These are phyloP conservation scores for Vararia minispora DNA, from an alignment of 768 basidiomycete species.

Conservation along the genomic window DNA sequence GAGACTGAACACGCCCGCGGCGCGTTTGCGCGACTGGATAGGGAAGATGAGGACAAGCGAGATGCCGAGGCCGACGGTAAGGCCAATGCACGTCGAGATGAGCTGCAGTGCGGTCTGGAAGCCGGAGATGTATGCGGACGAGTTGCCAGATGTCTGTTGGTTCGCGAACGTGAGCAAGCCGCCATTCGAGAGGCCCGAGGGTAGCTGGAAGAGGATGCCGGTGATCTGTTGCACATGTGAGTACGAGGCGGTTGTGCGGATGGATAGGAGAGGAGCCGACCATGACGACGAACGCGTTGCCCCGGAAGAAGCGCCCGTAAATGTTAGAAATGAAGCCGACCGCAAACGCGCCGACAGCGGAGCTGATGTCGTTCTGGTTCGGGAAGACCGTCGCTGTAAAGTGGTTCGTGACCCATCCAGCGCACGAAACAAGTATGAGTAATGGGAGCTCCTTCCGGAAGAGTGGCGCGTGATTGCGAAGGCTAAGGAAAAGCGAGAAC, in stretches of 20 bases:
- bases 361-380: constrained; percentile 65
- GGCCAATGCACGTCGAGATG: constrained; percentile 64
- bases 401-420: constrained; percentile 75
- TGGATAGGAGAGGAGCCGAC: constrained; percentile 25
- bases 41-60: constrained; percentile 58
- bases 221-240: constrained; percentile 34
- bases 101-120: constrained; percentile 71
- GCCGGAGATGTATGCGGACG: constrained; percentile 48
- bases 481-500: constrained; percentile 54
- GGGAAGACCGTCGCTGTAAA: constrained; percentile 51
- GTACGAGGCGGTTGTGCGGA: background rate
- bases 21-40: constrained; percentile 43
- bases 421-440: constrained; percentile 48
- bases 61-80: constrained; percentile 73
- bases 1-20: constrained; percentile 54
- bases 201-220: constrained; percentile 77
- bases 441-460: constrained; percentile 45
- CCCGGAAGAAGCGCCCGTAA: constrained; percentile 62
- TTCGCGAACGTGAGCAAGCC: constrained; percentile 66
- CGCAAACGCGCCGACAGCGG: constrained; percentile 72
- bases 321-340: constrained; percentile 74
- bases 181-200: constrained; percentile 70
- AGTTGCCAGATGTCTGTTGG: constrained; percentile 38
- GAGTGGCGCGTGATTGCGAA: constrained; percentile 54
- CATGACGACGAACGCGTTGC: constrained; percentile 76